Evolutionary conservation across 225 moss, liverwort and hornwort genomes (phyloP).

Genomic region (Pseudoscleropodium purum): DNA sequence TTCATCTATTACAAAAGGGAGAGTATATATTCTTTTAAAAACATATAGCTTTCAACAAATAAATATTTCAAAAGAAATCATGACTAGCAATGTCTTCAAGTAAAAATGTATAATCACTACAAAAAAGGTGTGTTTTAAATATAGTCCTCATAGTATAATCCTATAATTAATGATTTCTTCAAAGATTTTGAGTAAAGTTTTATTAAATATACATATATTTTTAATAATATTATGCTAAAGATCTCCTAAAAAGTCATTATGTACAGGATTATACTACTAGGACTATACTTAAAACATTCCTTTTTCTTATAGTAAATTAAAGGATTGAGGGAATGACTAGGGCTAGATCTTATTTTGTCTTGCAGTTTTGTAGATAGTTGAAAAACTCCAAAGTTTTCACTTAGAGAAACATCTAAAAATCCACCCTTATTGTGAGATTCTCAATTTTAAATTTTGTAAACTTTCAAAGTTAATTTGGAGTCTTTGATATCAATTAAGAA

Average conservation of each 20-base stretch:
- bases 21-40: background rate
- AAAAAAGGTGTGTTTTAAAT: too few species aligned
- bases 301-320: background rate
- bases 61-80: background rate
- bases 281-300: too few species aligned
- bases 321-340: rapidly evolving
- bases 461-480: rapidly evolving
- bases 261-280: too few species aligned
- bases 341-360: rapidly evolving
- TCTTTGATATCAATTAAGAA: background rate
- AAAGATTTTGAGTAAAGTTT: too few species aligned
- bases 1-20: background rate
- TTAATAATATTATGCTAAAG: too few species aligned
- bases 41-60: background rate
- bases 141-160: too few species aligned
- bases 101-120: background rate
- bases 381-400: background rate
- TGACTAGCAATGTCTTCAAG: rapidly evolving
- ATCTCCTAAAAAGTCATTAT: too few species aligned
- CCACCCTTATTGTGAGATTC: background rate
- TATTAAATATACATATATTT: too few species aligned
- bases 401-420: too few species aligned
- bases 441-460: background rate
- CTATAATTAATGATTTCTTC: too few species aligned
- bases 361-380: rapidly evolving